Conservation (phyloP, 75 land plant species). For the Pinus albicaulis region DNA sequence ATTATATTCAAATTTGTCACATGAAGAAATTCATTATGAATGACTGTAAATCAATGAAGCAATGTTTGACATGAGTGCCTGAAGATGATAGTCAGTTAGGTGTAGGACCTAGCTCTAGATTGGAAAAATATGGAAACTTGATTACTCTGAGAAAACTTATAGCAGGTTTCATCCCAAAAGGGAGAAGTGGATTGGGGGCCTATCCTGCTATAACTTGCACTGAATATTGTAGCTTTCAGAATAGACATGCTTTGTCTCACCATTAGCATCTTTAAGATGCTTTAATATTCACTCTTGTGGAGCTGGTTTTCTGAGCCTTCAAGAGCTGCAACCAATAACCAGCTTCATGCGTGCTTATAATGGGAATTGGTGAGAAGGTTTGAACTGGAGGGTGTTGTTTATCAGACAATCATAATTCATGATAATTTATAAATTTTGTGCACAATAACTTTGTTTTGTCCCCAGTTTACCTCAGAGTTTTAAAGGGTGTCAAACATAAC, state of each 20-base stretch:
- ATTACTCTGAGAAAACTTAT: background rate
- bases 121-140: background rate
- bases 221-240: background rate
- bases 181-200: background rate
- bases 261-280: background rate
- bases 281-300: background rate
- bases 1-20: background rate
- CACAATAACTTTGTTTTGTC: background rate
- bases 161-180: background rate
- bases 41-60: background rate
- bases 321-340: background rate
- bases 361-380: background rate
- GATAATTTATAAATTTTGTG: background rate
- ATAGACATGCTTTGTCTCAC: background rate
- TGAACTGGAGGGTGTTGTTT: too few species aligned
- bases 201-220: background rate
- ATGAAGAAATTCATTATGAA: background rate
- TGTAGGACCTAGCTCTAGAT: background rate
- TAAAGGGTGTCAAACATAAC: background rate
- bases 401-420: background rate
- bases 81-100: background rate
- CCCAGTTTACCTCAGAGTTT: background rate
- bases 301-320: background rate
- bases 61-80: background rate
- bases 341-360: background rate